phyloP scores from a whole-genome alignment of 768 basidiomycete species.

The Xerocomellus amylosporus region DNA sequence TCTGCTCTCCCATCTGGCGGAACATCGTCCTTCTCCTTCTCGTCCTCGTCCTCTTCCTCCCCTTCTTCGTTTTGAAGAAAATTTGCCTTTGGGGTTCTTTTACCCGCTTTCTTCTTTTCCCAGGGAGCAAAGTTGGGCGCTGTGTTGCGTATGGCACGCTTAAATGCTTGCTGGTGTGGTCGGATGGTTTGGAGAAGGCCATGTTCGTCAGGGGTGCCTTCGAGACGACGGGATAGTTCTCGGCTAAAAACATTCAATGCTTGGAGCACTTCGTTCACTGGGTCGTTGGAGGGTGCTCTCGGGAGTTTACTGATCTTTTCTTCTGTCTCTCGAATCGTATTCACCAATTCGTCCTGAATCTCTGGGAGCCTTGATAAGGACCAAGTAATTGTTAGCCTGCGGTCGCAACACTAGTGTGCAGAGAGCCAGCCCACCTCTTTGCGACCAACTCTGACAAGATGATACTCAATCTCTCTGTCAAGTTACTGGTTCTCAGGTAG shows the following conservation, averaged over 20 bases:
- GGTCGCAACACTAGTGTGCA: too few species aligned
- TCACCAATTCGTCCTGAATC: constrained; percentile 55
- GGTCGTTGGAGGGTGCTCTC: background rate
- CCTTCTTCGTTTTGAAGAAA: background rate
- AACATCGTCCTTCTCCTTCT: background rate
- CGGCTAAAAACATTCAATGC: background rate
- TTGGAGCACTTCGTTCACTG: background rate
- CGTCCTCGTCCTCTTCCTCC: background rate
- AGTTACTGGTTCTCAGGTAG: constrained; percentile 53
- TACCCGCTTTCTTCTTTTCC: background rate
- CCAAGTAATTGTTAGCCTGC: too few species aligned
- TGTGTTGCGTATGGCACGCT: constrained; percentile 35
- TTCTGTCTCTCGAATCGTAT: constrained; percentile 40
- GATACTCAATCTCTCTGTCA: constrained; percentile 54
- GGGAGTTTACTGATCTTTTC: background rate
- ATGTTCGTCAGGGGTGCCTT: constrained; percentile 20
- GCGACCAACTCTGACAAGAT: constrained; percentile 60
- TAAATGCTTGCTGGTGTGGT: constrained; percentile 46
- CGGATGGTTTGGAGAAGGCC: constrained; percentile 56
- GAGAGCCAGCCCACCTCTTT: constrained; percentile 43
- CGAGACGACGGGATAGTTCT: background rate
- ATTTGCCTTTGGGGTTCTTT: background rate
- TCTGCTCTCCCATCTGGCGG: background rate
- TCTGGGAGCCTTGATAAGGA: constrained; percentile 49
- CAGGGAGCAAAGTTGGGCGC: background rate